Conservation (phyloP, 2,329 filamentous ascomycete species). For the Aspergillus sp. region DNA sequence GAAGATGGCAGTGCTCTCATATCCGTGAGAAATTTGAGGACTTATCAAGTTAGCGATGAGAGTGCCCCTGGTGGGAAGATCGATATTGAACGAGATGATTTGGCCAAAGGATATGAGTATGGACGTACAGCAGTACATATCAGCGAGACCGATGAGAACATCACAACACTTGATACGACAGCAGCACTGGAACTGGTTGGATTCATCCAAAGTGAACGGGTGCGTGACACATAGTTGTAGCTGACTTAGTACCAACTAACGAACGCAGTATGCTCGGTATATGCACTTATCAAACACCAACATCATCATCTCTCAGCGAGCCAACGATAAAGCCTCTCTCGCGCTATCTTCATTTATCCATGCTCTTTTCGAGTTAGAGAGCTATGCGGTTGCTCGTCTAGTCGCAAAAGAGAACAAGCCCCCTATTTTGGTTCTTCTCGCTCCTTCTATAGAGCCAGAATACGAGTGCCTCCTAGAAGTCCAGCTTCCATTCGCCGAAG, state of each 20-base stretch:
- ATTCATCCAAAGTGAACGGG: constrained; percentile 73
- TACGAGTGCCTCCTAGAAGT: constrained; percentile 87
- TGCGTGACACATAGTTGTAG: constrained; percentile 35
- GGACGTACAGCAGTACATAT: constrained; percentile 90
- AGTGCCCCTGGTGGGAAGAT: constrained; percentile 73
- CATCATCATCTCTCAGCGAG: constrained; percentile 72
- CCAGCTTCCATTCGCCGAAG: constrained; percentile 89
- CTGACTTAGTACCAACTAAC: constrained; percentile 6
- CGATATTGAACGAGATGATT: constrained; percentile 76
- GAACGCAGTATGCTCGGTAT: constrained; percentile 72
- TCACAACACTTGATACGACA: constrained; percentile 80
- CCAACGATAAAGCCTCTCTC: constrained; percentile 77
- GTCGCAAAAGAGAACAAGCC: constrained; percentile 81
- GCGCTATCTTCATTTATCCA: constrained; percentile 88
- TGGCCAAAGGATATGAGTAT: constrained; percentile 94
- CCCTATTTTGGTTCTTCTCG: constrained; percentile 73
- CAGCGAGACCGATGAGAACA: constrained; percentile 77
- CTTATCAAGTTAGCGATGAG: constrained; percentile 78
- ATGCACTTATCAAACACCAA: constrained; percentile 80
- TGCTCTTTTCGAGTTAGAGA: constrained; percentile 79
- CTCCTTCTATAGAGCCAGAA: constrained; percentile 74
- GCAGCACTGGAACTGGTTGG: constrained; percentile 80
- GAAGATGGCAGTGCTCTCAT: constrained; percentile 52
- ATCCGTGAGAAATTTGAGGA: constrained; percentile 72
- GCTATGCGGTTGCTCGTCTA: constrained; percentile 81